Evolutionary conservation across 352 stramenopile genomes (phyloP), one percentile per base, ranked within the genome.

Genomic region (Pythium guiyangense): DNA sequence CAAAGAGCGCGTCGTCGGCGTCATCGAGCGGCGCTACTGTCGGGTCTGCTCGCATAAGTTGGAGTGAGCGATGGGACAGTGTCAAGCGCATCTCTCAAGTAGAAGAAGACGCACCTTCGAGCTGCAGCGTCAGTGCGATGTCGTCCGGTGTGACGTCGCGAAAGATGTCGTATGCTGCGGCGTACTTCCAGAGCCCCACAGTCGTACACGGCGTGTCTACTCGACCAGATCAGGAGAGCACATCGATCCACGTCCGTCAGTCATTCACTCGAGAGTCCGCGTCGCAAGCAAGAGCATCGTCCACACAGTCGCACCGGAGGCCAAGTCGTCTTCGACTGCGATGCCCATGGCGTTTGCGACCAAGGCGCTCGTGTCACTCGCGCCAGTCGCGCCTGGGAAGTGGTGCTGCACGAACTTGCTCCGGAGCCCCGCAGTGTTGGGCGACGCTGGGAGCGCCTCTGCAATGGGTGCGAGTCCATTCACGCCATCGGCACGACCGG

Each of bases 281-380:
- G 18, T 27, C 26, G 6, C n/a, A 35, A n/a, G n/a, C n/a, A n/a
- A n/a, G n/a, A n/a, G n/a, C n/a, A n/a, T n/a, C 17, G 34, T n/a
- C 3, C 29, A 29, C 20, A 48, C 20, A n/a, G 46, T 49, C 68
- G 1, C 31, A 89, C 81, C 78, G 5, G 77, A 74, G 4, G 70
- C 75, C 17, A 89, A 57, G 49, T 91, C 81, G 27, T 91, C 78
- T 65, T 91, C 81, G 14, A 91, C 81, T 14, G 80, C 67, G 11
- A 66, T 63, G 22, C 59, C 59, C 4, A 64, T 53, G 11, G 72
- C 58, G 15, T 74, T 53, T 20, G 49, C 22, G 0, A 72, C 22
- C 15, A 54, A 64, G 37, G 62, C 71, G 6, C 64, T 47, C 22
- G 63, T 72, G 45, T 79, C 63, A 15, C 49, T 58, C 12, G 34